Evolutionary conservation across 2,329 filamentous ascomycete species (phyloP).

Genomic region (Ascochyta pisi): DNA sequence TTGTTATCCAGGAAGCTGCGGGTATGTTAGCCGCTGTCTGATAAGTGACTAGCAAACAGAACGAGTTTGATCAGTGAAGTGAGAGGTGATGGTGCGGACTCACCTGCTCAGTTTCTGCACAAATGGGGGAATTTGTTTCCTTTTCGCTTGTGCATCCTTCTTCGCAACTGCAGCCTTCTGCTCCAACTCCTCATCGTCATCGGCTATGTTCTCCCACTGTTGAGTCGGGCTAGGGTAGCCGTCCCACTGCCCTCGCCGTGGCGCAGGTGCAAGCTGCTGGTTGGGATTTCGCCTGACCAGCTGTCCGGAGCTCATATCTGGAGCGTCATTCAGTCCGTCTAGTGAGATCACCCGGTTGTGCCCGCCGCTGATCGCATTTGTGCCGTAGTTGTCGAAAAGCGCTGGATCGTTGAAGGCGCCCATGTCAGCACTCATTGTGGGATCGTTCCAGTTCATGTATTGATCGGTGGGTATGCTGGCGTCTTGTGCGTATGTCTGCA

Average conservation of each 20-base stretch:
- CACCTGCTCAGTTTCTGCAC: conserved; percentile 98
- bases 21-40: conserved; percentile 22
- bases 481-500: conserved; percentile 56
- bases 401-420: conserved; percentile 46
- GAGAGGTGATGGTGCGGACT: conserved; percentile 38
- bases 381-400: conserved; percentile 43
- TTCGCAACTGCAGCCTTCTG: conserved; percentile 81
- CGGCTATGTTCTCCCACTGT: conserved; percentile 61
- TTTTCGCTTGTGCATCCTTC: conserved; percentile 84
- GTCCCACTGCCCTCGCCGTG: conserved; percentile 51
- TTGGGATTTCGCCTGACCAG: conserved; percentile 56
- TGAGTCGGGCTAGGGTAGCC: conserved; percentile 51
- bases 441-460: conserved; percentile 48
- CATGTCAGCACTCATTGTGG: conserved; percentile 33
- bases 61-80: conserved; percentile 4
- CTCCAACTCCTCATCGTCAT: conserved; percentile 81
- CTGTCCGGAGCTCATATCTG: conserved; percentile 48
- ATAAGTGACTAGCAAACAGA: neutral
- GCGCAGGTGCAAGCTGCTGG: conserved; percentile 53
- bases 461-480: conserved; percentile 47
- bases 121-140: conserved; percentile 96
- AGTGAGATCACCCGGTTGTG: conserved; percentile 45
- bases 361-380: conserved; percentile 21
- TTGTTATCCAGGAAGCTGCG: conserved; percentile 88
- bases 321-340: conserved; percentile 36